Evolutionary conservation across 202 grass and related monocot genomes (phyloP).

Genomic region (Carex arenaria): DNA sequence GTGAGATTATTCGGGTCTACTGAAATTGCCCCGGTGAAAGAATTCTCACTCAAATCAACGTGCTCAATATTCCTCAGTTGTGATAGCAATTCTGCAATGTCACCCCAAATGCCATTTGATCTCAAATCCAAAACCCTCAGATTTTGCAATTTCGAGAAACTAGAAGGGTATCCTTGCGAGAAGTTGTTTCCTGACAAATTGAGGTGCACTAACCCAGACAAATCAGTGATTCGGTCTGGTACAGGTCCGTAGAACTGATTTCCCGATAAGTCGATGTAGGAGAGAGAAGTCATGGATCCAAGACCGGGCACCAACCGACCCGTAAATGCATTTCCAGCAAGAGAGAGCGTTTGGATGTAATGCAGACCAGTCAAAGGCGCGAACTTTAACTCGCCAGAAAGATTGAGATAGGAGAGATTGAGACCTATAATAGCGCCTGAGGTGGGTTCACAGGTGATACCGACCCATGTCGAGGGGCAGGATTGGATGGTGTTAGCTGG

Average conservation of each 20-base stretch:
- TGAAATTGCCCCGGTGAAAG: conserved; percentile 52
- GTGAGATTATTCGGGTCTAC: conserved; percentile 42
- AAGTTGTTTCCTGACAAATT: conserved; percentile 92
- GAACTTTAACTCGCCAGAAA: conserved; percentile 81
- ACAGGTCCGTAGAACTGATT: conserved; percentile 92
- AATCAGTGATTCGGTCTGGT: conserved; percentile 62
- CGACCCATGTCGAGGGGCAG: conserved; percentile 54
- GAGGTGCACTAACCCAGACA: conserved; percentile 66
- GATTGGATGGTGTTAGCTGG: conserved; percentile 20
- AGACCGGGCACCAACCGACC: conserved; percentile 81
- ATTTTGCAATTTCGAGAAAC: conserved; percentile 86
- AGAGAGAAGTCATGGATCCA: conserved; percentile 55
- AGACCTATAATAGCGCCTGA: conserved; percentile 63
- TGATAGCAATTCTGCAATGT: conserved; percentile 48
- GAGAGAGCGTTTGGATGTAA: conserved; percentile 61
- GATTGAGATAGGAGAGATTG: conserved; percentile 53
- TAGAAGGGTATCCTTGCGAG: conserved; percentile 62
- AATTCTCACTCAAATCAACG: conserved; percentile 80
- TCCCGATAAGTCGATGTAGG: conserved; percentile 72
- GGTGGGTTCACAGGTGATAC: conserved; percentile 54
- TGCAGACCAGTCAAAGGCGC: conserved; percentile 49
- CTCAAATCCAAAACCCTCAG: conserved; percentile 79
- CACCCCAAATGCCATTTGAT: conserved; percentile 76
- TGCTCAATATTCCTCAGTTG: conserved; percentile 69
- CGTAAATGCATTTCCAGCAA: conserved; percentile 88